A percentile compares a stretch with the other conserved stretches of the same genome.
Conservation (phyloP, 768 basidiomycete genomes). For the Tubosaeta sp. region DNA sequence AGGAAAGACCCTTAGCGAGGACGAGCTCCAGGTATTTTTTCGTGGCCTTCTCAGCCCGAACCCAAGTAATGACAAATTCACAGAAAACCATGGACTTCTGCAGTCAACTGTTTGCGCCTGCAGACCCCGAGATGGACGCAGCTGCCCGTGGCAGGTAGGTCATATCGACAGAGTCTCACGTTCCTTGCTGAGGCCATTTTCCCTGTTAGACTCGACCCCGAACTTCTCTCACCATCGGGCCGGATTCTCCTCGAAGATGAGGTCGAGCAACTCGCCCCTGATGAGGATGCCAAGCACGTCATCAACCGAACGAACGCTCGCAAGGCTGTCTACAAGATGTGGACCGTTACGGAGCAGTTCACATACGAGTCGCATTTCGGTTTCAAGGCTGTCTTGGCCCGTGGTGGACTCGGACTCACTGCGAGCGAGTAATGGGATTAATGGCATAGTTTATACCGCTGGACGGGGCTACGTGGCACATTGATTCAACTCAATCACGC, state of each 20-base stretch:
- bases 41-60: too few species aligned
- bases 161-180: too few species aligned
- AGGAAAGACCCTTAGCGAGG: neutral
- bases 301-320: neutral
- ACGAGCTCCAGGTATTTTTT: neutral
- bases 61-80: neutral
- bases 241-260: neutral
- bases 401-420: neutral
- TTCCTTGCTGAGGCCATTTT: neutral
- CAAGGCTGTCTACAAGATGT: neutral
- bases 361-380: neutral
- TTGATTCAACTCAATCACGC: neutral
- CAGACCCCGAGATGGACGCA: neutral
- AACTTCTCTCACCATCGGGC: neutral
- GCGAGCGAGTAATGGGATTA: neutral
- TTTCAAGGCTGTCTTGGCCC: neutral
- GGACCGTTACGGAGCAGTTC: neutral
- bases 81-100: neutral
- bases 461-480: neutral
- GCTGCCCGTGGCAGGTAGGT: neutral
- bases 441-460: neutral
- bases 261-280: neutral
- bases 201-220: neutral
- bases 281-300: neutral
- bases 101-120: neutral